Base-by-base conservation (phyloP, 257 asterid genomes). In the Penstemon barbatus region DNA sequence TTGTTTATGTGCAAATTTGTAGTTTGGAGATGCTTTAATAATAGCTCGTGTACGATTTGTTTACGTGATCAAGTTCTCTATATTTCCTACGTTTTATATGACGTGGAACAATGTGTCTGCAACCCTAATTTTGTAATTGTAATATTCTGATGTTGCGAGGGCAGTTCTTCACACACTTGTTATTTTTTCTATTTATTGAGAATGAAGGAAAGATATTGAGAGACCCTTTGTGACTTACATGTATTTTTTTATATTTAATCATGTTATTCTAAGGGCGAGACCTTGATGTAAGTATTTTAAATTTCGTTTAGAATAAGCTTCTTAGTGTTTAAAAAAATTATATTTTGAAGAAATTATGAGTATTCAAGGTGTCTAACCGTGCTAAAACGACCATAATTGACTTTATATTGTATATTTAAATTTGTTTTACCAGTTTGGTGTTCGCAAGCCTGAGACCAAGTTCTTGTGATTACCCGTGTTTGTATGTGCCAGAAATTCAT, bases 101-200 rank as follows among this genome's bases (percentile, higher is more conserved):
- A 15, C 8, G 41, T n/a, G 8, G 7, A 18, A 5, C 71, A 6
- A 13, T 41, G 33, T 53, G 13, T 40, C 18, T 48, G 52, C 44
- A 68, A 56, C 65, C 68, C 67, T 50, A 74, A 48, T 25, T 71
- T 48, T 45, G 10, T n/a, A 43, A 39, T n/a, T 61, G 39, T 46
- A 8, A 37, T 71, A 15, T 12, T 57, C 57, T 48, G 8, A 36
- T 52, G 61, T 60, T 78, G 39, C 48, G 56, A 10, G 25, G 54
- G 7, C 62, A 6, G 38, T 49, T 49, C 37, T 46, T 51, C 41
- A 19, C 52, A 1, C 49, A 51, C 15, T 41, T 41, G 37, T 36
- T 10, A 7, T 5, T 38, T 59, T 44, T 44, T 13, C n/a, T 76
- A 6, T 15, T 15, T 37, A 8, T 42, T 33, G 33, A 56, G 51